Percentiles rank a stretch among this genome's conserved stretches.
phyloP scores from a whole-genome alignment of 148 eudicot genomes.

The Diospyros lotus region DNA sequence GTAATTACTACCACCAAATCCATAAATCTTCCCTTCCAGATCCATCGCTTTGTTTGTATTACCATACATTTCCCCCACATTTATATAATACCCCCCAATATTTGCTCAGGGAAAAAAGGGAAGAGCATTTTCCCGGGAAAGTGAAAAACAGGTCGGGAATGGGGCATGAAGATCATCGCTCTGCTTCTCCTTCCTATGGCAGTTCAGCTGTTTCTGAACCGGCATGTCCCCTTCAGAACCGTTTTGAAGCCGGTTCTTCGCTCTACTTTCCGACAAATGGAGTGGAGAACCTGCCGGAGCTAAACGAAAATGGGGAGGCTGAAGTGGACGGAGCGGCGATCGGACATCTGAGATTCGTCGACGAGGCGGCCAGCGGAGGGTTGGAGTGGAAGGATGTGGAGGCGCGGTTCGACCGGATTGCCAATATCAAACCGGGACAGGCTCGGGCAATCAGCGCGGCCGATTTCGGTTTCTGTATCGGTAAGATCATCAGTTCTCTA shows the following conservation, averaged over 20 bases:
- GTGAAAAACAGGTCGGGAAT: not conserved
- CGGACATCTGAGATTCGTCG: slow-evolving; percentile 22
- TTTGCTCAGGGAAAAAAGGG: not conserved
- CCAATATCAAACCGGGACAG: not conserved
- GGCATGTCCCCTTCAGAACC: not conserved
- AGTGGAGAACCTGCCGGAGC: not conserved
- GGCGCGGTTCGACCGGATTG: slow-evolving; percentile 20
- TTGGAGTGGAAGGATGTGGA: slow-evolving; percentile 22
- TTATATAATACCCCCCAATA: not conserved
- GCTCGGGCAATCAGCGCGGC: slow-evolving; percentile 14
- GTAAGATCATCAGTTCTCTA: not conserved
- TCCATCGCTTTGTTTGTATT: not conserved
- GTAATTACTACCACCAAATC: not conserved
- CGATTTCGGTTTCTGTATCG: slow-evolving; percentile 21
- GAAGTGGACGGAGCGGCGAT: not conserved
- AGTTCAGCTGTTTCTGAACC: not conserved
- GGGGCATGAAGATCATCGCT: not conserved
- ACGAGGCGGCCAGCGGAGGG: slow-evolving; percentile 7
- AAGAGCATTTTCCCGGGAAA: not conserved
- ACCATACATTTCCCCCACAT: not conserved
- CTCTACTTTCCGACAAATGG: not conserved
- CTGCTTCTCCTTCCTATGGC: not conserved
- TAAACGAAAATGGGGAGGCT: not conserved
- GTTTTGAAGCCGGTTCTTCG: not conserved
- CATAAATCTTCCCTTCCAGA: not conserved